Evolutionary conservation across 2,329 filamentous ascomycete species (phyloP).

Genomic region (Stagonosporopsis tanaceti): DNA sequence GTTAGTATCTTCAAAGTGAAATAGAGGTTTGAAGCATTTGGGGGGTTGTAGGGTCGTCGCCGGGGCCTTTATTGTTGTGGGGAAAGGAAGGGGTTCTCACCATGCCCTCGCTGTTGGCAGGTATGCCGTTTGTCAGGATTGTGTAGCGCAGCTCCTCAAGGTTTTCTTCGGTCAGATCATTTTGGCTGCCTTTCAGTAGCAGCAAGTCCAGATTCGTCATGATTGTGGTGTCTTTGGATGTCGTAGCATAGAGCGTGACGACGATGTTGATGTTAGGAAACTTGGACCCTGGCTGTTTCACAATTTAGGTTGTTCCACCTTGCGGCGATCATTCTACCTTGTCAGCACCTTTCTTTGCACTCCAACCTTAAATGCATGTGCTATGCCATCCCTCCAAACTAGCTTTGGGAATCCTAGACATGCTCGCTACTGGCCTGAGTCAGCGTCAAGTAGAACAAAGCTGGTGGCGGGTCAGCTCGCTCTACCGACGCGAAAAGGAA

Average conservation of each 20-base stretch:
- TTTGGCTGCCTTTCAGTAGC: slow-evolving; percentile 79
- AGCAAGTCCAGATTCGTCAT: slow-evolving; percentile 71
- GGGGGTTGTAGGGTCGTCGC: neutral
- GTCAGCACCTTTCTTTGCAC: neutral
- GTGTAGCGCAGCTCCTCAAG: slow-evolving; percentile 76
- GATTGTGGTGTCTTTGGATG: slow-evolving; percentile 23
- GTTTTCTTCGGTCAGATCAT: slow-evolving; percentile 71
- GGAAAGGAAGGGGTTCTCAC: slow-evolving; percentile 53
- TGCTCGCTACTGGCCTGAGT: neutral
- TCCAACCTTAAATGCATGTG: neutral
- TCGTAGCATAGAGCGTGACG: slow-evolving; percentile 5
- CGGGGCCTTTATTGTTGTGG: slow-evolving; percentile 1
- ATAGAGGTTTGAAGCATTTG: neutral
- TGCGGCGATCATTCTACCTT: neutral
- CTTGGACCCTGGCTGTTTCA: slow-evolving; percentile 14
- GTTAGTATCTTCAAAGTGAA: slow-evolving; percentile 3
- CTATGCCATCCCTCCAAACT: neutral
- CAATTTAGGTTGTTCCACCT: neutral
- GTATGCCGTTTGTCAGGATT: slow-evolving; percentile 78
- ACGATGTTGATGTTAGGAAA: slow-evolving; percentile 8
- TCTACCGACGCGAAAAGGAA: neutral
- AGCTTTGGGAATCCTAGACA: neutral
- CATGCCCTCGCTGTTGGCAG: slow-evolving; percentile 82
- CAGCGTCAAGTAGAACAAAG: neutral
- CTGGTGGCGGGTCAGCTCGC: neutral